Base-by-base conservation (phyloP, 352 stramenopile species). In the Phytophthora multivora region DNA sequence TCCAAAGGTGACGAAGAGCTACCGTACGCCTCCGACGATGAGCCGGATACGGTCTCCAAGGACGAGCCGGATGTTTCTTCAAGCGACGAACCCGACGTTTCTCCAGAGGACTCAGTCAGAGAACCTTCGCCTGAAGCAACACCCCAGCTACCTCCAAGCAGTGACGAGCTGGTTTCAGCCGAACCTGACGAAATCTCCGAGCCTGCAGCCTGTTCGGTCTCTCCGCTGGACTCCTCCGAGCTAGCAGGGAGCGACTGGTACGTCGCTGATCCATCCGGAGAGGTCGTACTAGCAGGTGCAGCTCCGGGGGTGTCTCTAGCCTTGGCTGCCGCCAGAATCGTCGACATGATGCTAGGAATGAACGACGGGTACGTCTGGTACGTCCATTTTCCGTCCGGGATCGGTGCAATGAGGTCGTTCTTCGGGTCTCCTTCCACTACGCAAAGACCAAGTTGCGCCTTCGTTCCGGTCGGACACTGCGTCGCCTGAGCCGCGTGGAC, bases 401-500 rank as follows among this genome's bases (percentile, higher is more conserved):
- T 88, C 26, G 79, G 55, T 9, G 82, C 78, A 33, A 91, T 79
- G 35, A 78, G 69, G 12, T 83, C 77, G 59, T 86, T 85, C 19
- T 65, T 64, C 33, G 69, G 18, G 42, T 90, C 77, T 30, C 80
- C 79, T 49, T 79, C 65, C 9, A 80, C 74, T 19, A 84, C 52
- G 39, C 83, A 92, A 1, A 92, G 53, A 3, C 79, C 83, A 18
- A 55, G 50, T 15, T 62, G 63, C 40, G 63, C 71, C 33, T 57
- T 68, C 3, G 75, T 89, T 26, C 73, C 79, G 2, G 56, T 57
- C 4, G 83, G 80, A 62, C 83, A 92, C 38, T 64, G 56, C 19
- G 56, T 75, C 15, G 68, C 79, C 23, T 77, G 68, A 5, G 75
- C 51, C 28, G 52, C 73, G 64, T 90, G 80, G 5, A 75, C 58